Evolutionary conservation across 2,329 filamentous ascomycete genomes (phyloP), one percentile per base, ranked within the genome.

Genomic region (Cercospora beticola): DNA sequence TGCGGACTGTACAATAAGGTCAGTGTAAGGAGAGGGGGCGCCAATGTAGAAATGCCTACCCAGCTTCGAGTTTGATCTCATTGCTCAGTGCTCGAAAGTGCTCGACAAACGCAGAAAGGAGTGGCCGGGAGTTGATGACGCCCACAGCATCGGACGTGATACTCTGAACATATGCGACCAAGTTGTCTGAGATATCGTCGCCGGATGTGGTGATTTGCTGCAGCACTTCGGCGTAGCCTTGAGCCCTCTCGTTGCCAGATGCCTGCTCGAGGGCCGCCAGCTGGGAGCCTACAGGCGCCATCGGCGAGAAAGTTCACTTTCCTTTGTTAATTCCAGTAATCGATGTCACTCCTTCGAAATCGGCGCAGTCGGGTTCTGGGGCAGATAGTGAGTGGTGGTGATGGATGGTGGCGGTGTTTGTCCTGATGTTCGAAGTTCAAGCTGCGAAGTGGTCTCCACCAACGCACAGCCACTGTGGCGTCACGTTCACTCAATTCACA

Each of bases 11-110:
- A 14, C 7, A 33, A 26, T 12, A 18, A 57, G 40, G 64, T 60
- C 56, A 36, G 18, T 52, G 26, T 26, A n/a, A 31, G 10, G 21
- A 14, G 18, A 16, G 2, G 16, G n/a, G 16, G 14, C 28, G 49
- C 16, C 18, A 26, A 26, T 28, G 16, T 7, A 49, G 28, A 3
- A 33, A 31, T 5, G 23, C 60, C 23, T 71, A 74, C 72, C 72
- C 93, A 58, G 93, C 90, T 72, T 89, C 87, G 75, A 97, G 90
- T 81, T 90, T 90, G 70, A 90, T 83, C 68, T 91, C 87, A 52
- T 88, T 80, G 73, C 88, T 86, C 66, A 93, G 83, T 21, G 82
- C 80, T 69, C 86, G 82, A 73, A 97, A 90, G 16, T 86, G 83
- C 52, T 82, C 76, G 72, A 91, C 85, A 77, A 96, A 92, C 66